phyloP scores from a whole-genome alignment of 306 rosid genomes.

The Cicer judaicum region DNA sequence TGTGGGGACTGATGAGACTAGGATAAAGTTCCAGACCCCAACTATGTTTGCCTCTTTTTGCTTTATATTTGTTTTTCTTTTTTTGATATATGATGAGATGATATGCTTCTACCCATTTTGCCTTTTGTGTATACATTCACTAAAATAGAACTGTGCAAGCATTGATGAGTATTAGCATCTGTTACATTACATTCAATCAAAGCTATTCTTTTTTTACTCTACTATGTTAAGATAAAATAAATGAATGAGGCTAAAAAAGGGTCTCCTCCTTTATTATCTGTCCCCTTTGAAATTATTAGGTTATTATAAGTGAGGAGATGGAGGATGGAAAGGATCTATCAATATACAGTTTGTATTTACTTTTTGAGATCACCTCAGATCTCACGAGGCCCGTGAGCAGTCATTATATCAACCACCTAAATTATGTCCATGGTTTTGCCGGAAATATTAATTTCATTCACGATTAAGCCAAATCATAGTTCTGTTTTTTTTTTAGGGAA shows the following conservation, averaged over 20 bases:
- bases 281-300: not conserved
- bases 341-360: not conserved
- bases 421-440: not conserved
- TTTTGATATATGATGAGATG: conserved; percentile 14
- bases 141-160: conserved; percentile 39
- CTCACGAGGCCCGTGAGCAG: conserved; percentile 42
- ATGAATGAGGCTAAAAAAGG: not conserved
- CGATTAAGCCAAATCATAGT: not conserved
- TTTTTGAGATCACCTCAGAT: conserved; percentile 13
- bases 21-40: conserved; percentile 33
- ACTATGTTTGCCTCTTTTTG: conserved; percentile 11
- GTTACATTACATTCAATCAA: conserved; percentile 1
- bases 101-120: conserved; percentile 14
- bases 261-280: conserved; percentile 32
- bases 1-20: conserved; percentile 24
- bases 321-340: not conserved
- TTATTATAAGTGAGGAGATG: conserved; percentile 6
- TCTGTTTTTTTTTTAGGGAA: too few relatives aligned
- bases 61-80: conserved; percentile 21
- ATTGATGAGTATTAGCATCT: conserved; percentile 20
- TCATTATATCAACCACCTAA: conserved; percentile 38
- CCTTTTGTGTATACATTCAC: conserved; percentile 24
- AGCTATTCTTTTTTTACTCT: not conserved
- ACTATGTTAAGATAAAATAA: not conserved
- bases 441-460: conserved; percentile 33